Base-by-base conservation (phyloP, 257 asterid species). In the Marsdenia floribunda region DNA sequence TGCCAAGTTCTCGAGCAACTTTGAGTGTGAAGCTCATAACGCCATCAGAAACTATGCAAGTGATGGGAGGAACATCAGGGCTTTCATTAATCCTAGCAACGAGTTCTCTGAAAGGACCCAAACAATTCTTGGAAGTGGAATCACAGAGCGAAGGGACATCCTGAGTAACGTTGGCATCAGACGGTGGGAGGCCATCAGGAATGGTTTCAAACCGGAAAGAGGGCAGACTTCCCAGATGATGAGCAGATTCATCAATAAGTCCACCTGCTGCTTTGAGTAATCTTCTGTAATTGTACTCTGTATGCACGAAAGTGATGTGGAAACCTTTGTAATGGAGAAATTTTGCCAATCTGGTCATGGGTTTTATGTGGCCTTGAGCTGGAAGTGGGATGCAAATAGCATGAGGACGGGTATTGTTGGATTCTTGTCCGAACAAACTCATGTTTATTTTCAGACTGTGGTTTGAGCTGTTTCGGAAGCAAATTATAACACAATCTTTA, bases 361-460 rank as follows among this genome's bases (percentile, higher is more conserved):
- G 49, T 44, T 44, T 44, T 44, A 44, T 73, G 64, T 78, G 81
- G 42, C 81, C 75, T 68, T 78, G 81, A 53, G 65, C 71, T 42
- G 81, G 81, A 57, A 52, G 68, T 15, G 81, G 81, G 50, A 78
- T 44, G 74, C 81, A 78, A 57, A 78, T 61, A 5, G 71, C 81
- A 66, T 78, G 81, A 37, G 74, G 81, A 21, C 68, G 77, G 33
- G 72, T 66, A 15, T 68, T 11, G 10, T 44, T 78, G 15, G 65
- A 59, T 59, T 59, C 65, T 59, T 11, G 16, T 24, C 5, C 65
- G 2, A 59, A 8, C 37, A 33, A 24, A 59, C 37, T 33, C 65
- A 59, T 59, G 1, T 59, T 59, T 10, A 33, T 24, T 59, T 59
- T 44, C 35, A 9, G 35, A 16, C 3, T 58, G 14, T 58, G 14